A percentile compares a stretch with the other conserved stretches of the same genome.
Conservation (phyloP, 352 stramenopile species). For the Discostella stelligera region DNA sequence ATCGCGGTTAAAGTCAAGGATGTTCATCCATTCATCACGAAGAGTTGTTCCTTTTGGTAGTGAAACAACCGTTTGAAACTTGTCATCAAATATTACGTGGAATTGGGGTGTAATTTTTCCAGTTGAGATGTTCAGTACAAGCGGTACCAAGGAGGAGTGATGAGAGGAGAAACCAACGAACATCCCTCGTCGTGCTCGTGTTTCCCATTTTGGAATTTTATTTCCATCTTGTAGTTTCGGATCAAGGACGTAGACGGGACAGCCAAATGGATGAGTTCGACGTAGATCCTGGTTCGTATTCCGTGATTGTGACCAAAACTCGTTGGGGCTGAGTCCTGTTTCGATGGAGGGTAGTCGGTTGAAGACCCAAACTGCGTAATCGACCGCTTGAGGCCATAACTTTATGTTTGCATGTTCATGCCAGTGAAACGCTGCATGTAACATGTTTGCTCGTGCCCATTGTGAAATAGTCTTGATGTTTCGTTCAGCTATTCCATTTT, state of each 20-base stretch:
- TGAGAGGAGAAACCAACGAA: constrained; percentile 22
- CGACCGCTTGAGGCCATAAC: too few relatives aligned
- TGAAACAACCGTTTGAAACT: constrained; percentile 2
- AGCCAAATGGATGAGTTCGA: constrained; percentile 13
- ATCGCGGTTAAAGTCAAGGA: not conserved
- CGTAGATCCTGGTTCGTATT: not conserved
- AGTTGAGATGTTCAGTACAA: constrained; percentile 15
- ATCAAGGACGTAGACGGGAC: constrained; percentile 26
- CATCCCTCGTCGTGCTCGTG: constrained; percentile 5
- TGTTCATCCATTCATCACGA: not conserved
- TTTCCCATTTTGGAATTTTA: constrained; percentile 3
- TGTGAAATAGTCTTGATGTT: constrained; percentile 36
- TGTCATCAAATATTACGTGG: constrained; percentile 15
- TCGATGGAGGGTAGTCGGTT: constrained; percentile 24
- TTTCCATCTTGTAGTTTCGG: constrained; percentile 11
- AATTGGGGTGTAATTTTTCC: constrained; percentile 17
- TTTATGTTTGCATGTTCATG: constrained; percentile 17
- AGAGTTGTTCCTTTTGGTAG: not conserved
- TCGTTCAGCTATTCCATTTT: constrained; percentile 35
- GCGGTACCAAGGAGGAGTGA: constrained; percentile 15
- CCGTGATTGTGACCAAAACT: not conserved
- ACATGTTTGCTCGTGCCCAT: constrained; percentile 28
- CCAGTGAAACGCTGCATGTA: constrained; percentile 48
- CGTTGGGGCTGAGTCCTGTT: constrained; percentile 16
- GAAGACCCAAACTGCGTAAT: too few relatives aligned